Conservation (phyloP, 106 monocot genomes). For the Dactylorhiza incarnata region DNA sequence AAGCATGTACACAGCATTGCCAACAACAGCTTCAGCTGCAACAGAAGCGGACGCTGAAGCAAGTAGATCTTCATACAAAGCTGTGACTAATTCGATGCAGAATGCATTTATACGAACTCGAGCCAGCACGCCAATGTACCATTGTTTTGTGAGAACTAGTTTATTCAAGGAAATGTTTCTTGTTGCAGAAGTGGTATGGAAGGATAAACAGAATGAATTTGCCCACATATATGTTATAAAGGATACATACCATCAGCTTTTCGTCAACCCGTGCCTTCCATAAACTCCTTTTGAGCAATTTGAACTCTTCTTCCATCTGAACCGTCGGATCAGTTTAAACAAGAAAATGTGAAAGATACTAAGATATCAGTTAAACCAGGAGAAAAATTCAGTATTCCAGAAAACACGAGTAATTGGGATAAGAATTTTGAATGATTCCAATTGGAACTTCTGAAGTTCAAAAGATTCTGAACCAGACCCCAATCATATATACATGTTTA, state of each 20-base stretch:
- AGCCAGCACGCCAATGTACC: too few relatives aligned
- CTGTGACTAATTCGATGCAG: too few relatives aligned
- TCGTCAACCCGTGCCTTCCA: slow-evolving; percentile 45
- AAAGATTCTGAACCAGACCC: not conserved
- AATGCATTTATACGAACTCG: too few relatives aligned
- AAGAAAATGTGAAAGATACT: not conserved
- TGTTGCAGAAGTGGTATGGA: not conserved
- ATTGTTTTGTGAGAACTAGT: too few relatives aligned
- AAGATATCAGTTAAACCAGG: not conserved
- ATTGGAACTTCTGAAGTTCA: not conserved
- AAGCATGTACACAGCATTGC: too few relatives aligned
- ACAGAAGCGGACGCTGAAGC: too few relatives aligned
- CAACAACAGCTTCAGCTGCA: too few relatives aligned
- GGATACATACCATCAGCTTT: slow-evolving; percentile 64
- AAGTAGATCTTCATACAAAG: too few relatives aligned
- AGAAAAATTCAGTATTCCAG: not conserved
- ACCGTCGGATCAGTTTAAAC: slow-evolving; percentile 5
- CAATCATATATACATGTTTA: too few relatives aligned
- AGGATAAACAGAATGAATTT: not conserved
- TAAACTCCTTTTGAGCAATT: slow-evolving; percentile 47
- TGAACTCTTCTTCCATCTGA: slow-evolving; percentile 81
- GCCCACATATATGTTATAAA: slow-evolving; percentile 13
- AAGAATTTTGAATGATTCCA: not conserved
- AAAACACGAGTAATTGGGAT: not conserved
- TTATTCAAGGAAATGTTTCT: slow-evolving; percentile 40